Evolutionary conservation across 441 rosid species (phyloP).

Genomic region (Croton laevigatus): DNA sequence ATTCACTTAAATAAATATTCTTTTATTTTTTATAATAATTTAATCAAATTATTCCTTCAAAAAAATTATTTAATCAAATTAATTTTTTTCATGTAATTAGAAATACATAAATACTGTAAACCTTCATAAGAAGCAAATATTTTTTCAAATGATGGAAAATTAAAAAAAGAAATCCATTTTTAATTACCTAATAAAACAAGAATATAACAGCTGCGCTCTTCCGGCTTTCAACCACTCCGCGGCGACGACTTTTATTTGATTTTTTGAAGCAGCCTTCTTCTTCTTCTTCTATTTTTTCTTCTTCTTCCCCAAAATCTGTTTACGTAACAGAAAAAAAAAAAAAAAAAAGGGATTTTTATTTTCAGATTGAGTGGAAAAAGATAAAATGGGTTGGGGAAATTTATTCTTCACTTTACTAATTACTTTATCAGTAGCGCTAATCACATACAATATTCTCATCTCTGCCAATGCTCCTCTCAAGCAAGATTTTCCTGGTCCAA

Average conservation of each 20-base stretch:
- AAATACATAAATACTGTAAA: too few species aligned
- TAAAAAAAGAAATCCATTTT: not conserved
- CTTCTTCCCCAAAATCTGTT: not conserved
- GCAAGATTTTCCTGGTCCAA: constrained; percentile 78
- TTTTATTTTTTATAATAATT: too few species aligned
- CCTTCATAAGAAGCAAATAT: too few species aligned
- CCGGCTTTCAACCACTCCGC: not conserved
- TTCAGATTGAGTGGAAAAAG: not conserved
- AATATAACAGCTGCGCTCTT: constrained; percentile 4
- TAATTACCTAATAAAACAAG: not conserved
- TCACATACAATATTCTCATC: constrained; percentile 91
- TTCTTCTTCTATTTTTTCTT: not conserved
- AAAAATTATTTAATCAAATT: too few species aligned
- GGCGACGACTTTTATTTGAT: constrained; percentile 2
- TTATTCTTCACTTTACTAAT: constrained; percentile 63
- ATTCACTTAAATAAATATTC: too few species aligned
- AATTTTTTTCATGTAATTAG: too few species aligned
- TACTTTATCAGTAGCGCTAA: constrained; percentile 74
- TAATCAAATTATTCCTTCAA: too few species aligned
- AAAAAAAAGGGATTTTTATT: too few species aligned
- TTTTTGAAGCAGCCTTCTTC: not conserved
- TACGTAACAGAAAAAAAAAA: too few species aligned
- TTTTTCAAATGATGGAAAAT: not conserved
- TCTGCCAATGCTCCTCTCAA: constrained; percentile 84
- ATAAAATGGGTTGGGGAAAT: constrained; percentile 66